Conservation (phyloP, 345 rosid genomes). For the Isatis tinctoria region DNA sequence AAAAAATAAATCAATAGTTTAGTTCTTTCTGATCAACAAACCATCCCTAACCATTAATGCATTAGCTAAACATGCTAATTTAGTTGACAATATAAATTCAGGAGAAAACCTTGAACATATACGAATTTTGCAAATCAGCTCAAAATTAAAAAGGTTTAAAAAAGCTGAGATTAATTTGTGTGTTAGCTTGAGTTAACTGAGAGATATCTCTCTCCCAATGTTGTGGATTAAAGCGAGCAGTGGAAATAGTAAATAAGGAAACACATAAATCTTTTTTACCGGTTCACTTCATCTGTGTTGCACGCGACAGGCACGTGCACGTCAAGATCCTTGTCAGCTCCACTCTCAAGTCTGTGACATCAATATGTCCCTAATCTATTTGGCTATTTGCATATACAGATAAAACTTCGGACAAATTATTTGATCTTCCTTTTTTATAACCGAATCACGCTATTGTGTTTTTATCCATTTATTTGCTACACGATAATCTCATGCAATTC, state of each 20-base stretch:
- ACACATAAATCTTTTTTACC: background rate
- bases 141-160: background rate
- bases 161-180: background rate
- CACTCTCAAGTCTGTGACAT: slow-evolving; percentile 21
- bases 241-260: background rate
- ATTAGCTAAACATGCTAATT: background rate
- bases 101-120: background rate
- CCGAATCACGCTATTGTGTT: slow-evolving; percentile 27
- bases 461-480: slow-evolving; percentile 12
- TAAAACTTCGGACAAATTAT: background rate
- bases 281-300: background rate
- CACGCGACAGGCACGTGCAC: slow-evolving; percentile 30
- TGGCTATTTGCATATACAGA: background rate
- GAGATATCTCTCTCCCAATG: background rate
- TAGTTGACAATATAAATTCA: background rate
- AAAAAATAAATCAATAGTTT: too few relatives aligned
- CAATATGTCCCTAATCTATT: slow-evolving; percentile 30
- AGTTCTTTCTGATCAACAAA: slow-evolving; percentile 15
- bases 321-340: slow-evolving; percentile 34
- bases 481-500: background rate
- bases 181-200: background rate
- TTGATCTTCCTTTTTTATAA: background rate
- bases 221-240: background rate
- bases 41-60: slow-evolving; percentile 17
- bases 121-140: background rate